Percentiles rank a stretch among this genome's conserved stretches.
These are phyloP conservation scores for Eutypa lata DNA, from an alignment of 2,329 filamentous ascomycete species.

Conservation along the genomic window DNA sequence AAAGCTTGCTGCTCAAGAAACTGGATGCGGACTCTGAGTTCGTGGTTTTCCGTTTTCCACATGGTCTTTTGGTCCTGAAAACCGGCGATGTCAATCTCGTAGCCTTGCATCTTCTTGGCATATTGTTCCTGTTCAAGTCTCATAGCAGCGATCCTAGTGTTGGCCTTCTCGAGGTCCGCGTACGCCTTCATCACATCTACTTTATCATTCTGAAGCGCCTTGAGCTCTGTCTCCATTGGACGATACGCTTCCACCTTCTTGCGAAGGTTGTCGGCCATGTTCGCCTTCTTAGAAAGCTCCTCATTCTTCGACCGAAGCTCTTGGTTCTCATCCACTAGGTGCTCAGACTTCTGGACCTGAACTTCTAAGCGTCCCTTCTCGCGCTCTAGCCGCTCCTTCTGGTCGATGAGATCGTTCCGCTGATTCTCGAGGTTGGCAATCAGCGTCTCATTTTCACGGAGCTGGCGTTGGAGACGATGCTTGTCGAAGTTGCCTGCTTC, in stretches of 20 bases:
- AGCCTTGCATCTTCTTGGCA: conserved; percentile 30
- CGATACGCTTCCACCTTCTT: conserved; percentile 60
- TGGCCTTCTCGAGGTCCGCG: conserved; percentile 29
- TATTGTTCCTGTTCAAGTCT: conserved; percentile 30
- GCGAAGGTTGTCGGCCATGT: conserved; percentile 59
- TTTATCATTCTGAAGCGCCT: conserved; percentile 52
- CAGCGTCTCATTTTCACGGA: conserved; percentile 66
- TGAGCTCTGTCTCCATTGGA: conserved; percentile 53
- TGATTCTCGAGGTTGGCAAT: conserved; percentile 70
- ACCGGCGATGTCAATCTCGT: conserved; percentile 36
- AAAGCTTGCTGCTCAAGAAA: conserved; percentile 26
- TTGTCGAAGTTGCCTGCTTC: conserved; percentile 48
- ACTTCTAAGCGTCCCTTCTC: conserved; percentile 34
- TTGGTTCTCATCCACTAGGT: conserved; percentile 56
- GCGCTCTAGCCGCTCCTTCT: conserved; percentile 38
- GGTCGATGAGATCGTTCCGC: conserved; percentile 48
- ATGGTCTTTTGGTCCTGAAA: conserved; percentile 42
- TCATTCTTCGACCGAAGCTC: conserved; percentile 58
- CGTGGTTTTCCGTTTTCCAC: conserved; percentile 40
- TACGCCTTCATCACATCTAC: conserved; percentile 47
- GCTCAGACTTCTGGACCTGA: conserved; percentile 49
- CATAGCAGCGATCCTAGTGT: conserved; percentile 31
- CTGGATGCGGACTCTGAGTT: conserved; percentile 36
- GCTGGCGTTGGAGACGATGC: conserved; percentile 52
- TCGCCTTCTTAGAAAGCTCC: conserved; percentile 59